Conservation (phyloP, 306 rosid genomes). For the Quillaja saponaria region DNA sequence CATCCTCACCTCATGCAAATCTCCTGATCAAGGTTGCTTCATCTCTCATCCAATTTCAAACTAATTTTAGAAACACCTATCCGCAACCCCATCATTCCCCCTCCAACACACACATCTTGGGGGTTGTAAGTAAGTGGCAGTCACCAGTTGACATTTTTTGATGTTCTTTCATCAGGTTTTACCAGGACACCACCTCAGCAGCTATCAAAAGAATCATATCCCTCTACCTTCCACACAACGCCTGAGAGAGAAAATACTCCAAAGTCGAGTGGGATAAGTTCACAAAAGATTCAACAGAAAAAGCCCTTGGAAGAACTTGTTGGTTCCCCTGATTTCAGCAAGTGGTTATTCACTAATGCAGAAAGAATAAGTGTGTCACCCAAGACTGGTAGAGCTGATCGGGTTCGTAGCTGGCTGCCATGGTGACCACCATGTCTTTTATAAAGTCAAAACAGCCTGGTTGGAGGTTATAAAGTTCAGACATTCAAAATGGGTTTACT, state of each 20-base stretch:
- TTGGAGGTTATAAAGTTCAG: not conserved
- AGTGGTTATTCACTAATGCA: slow-evolving; percentile 62
- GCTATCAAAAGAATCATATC: slow-evolving; percentile 44
- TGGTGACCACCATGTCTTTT: slow-evolving; percentile 38
- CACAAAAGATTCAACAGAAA: slow-evolving; percentile 69
- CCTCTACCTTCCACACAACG: slow-evolving; percentile 71
- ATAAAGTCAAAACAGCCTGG: slow-evolving; percentile 4
- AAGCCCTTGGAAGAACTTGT: slow-evolving; percentile 76
- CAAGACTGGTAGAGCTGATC: slow-evolving; percentile 34
- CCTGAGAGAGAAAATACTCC: slow-evolving; percentile 65
- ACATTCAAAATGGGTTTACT: slow-evolving; percentile 22
- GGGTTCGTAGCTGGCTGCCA: slow-evolving; percentile 40
- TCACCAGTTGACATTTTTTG: slow-evolving; percentile 27
- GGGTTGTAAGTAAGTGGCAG: slow-evolving; percentile 15
- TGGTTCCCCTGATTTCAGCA: slow-evolving; percentile 72
- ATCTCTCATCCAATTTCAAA: slow-evolving; percentile 18
- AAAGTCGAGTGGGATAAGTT: slow-evolving; percentile 76
- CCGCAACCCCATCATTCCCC: no score
- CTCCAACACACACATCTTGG: slow-evolving; percentile 1
- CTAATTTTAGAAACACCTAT: not conserved
- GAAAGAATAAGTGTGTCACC: slow-evolving; percentile 66
- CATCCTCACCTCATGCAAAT: slow-evolving; percentile 38
- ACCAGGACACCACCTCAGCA: slow-evolving; percentile 34
- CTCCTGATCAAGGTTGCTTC: slow-evolving; percentile 56
- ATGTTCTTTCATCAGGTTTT: slow-evolving; percentile 39